A percentile compares a stretch with the other conserved stretches of the same genome.
Conservation (phyloP, 371 early-diverging fungal species). For the Apophysomyces ossiformis region DNA sequence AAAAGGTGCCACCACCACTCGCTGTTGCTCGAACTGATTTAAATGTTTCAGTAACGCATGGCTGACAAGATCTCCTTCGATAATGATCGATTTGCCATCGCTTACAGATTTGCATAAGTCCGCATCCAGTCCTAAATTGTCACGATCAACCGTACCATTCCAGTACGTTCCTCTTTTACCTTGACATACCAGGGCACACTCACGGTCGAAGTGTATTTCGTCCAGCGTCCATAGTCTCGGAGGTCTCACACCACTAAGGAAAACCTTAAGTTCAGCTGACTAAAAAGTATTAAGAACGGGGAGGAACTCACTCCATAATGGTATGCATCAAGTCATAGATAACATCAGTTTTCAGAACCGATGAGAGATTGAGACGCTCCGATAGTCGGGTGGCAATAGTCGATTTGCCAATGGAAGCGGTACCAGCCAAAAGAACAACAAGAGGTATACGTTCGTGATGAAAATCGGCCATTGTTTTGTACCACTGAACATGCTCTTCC, state of each 20-base stretch:
- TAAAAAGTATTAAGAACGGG: neutral
- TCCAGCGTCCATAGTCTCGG: slow-evolving; percentile 21
- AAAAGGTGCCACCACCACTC: slow-evolving; percentile 30
- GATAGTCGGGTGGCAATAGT: slow-evolving; percentile 40
- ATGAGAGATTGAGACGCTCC: slow-evolving; percentile 41
- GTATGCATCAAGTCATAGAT: slow-evolving; percentile 43
- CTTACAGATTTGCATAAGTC: slow-evolving; percentile 39
- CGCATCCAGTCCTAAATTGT: slow-evolving; percentile 27
- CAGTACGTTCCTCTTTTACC: slow-evolving; percentile 14
- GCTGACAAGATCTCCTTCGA: slow-evolving; percentile 40
- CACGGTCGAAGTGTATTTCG: slow-evolving; percentile 16
- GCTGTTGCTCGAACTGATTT: slow-evolving; percentile 14
- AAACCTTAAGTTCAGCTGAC: neutral
- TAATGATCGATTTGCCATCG: slow-evolving; percentile 50
- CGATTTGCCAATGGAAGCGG: slow-evolving; percentile 36
- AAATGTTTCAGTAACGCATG: slow-evolving; percentile 34
- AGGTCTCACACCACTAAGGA: slow-evolving; percentile 20
- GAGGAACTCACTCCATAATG: slow-evolving; percentile 31
- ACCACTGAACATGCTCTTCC: slow-evolving; percentile 33
- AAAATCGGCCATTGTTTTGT: slow-evolving; percentile 38
- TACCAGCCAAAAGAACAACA: slow-evolving; percentile 41
- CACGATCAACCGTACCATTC: neutral
- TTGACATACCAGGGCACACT: slow-evolving; percentile 24
- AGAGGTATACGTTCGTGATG: slow-evolving; percentile 48
- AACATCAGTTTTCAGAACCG: slow-evolving; percentile 44